Conservation (phyloP, 106 monocot genomes). For the Posidonia australis region DNA sequence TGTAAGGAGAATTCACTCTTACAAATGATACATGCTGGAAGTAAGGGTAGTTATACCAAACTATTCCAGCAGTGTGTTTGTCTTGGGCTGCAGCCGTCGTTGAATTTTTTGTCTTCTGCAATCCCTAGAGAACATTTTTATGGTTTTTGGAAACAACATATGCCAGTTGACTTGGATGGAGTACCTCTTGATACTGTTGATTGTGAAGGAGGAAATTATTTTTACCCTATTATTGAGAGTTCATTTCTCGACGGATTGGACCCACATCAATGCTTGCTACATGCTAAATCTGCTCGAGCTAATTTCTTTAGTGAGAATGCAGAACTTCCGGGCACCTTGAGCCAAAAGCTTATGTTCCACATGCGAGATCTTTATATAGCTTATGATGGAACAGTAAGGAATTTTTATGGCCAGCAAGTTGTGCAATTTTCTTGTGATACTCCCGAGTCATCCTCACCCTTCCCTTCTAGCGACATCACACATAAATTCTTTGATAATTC, state of each 20-base stretch:
- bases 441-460: slow-evolving; percentile 13
- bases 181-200: background rate
- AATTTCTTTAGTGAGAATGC: slow-evolving; percentile 78
- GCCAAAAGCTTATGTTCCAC: slow-evolving; percentile 64
- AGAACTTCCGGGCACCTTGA: slow-evolving; percentile 75
- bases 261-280: slow-evolving; percentile 69
- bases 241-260: slow-evolving; percentile 86
- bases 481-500: slow-evolving; percentile 1
- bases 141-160: slow-evolving; percentile 30
- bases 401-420: slow-evolving; percentile 57
- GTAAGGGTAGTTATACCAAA: slow-evolving; percentile 67
- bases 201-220: slow-evolving; percentile 10
- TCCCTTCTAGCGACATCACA: background rate
- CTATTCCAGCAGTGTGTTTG: slow-evolving; percentile 70
- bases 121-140: slow-evolving; percentile 30
- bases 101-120: slow-evolving; percentile 29
- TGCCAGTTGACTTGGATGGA: slow-evolving; percentile 1
- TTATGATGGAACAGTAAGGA: slow-evolving; percentile 91
- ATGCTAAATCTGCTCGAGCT: slow-evolving; percentile 48
- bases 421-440: slow-evolving; percentile 53
- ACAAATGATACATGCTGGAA: slow-evolving; percentile 72
- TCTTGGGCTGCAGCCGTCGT: slow-evolving; percentile 56
- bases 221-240: slow-evolving; percentile 36
- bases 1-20: slow-evolving; percentile 60
- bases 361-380: slow-evolving; percentile 65